Conservation (phyloP, 768 basidiomycete species). For the Suillus plorans region DNA sequence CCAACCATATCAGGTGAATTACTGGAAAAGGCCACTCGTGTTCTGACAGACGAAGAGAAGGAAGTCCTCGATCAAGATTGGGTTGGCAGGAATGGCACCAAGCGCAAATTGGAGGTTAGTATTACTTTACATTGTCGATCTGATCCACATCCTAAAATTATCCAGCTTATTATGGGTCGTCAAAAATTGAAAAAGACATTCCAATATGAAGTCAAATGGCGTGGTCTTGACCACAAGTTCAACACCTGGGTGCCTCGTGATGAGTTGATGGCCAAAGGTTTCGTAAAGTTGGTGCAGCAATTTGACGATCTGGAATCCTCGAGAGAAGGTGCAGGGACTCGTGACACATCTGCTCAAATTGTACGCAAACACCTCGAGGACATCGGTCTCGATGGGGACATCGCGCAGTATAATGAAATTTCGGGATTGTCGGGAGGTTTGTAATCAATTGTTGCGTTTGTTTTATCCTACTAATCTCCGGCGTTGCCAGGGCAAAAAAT, state of each 20-base stretch:
- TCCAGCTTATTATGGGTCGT: constrained; percentile 83
- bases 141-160: constrained; percentile 11
- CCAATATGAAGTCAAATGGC: constrained; percentile 92
- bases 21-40: constrained; percentile 87
- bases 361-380: constrained; percentile 94
- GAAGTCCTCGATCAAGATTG: constrained; percentile 78
- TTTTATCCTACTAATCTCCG: neutral
- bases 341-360: constrained; percentile 78
- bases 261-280: constrained; percentile 81
- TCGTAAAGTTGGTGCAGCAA: constrained; percentile 85
- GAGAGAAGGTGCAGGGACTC: constrained; percentile 88
- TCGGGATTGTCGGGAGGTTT: constrained; percentile 88
- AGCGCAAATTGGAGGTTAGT: constrained; percentile 85
- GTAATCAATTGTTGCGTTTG: constrained; percentile 15
- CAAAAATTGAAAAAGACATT: constrained; percentile 96
- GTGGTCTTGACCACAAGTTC: constrained; percentile 77
- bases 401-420: constrained; percentile 98
- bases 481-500: constrained; percentile 80
- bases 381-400: constrained; percentile 95
- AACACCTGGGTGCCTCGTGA: constrained; percentile 94
- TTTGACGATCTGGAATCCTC: constrained; percentile 97
- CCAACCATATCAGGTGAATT: constrained; percentile 63
- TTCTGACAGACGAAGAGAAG: constrained; percentile 86
- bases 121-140: constrained; percentile 8
- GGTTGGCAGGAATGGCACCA: constrained; percentile 87